Conservation (phyloP, 805 yeast species). For the Spathaspora arborariae region DNA sequence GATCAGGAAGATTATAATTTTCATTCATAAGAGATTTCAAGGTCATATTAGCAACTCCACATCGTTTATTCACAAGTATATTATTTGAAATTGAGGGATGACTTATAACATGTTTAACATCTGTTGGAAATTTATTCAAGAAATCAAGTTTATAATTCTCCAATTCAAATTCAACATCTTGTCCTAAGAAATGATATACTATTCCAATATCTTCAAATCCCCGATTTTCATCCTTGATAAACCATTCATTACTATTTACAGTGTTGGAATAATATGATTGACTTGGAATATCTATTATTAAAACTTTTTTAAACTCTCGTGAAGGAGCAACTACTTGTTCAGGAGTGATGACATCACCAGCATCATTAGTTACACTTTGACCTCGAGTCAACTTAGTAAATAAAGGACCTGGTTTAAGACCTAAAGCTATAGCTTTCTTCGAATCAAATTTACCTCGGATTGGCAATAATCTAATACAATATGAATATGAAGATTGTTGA, state of each 20-base stretch:
- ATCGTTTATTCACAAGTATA: constrained; percentile 52
- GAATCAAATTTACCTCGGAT: constrained; percentile 75
- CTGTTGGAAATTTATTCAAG: constrained; percentile 49
- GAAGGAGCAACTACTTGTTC: constrained; percentile 69
- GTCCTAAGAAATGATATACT: constrained; percentile 79
- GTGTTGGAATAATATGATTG: constrained; percentile 35
- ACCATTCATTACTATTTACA: constrained; percentile 23
- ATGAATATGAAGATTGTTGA: constrained; percentile 52
- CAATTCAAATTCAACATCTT: constrained; percentile 44
- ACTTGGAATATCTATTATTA: constrained; percentile 73
- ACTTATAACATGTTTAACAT: constrained; percentile 63
- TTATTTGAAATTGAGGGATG: constrained; percentile 66
- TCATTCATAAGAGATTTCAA: constrained; percentile 50
- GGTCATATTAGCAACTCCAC: constrained; percentile 52
- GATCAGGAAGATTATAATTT: constrained; percentile 40
- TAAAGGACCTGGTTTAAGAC: constrained; percentile 62
- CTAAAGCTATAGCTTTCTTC: constrained; percentile 60
- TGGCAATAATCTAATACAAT: constrained; percentile 62
- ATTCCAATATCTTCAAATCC: constrained; percentile 37
- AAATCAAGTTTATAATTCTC: constrained; percentile 42
- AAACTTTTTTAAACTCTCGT: constrained; percentile 52
- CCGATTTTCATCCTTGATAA: constrained; percentile 26
- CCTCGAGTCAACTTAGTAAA: constrained; percentile 63
- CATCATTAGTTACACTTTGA: constrained; percentile 47
- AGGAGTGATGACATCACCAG: constrained; percentile 60